Conservation (phyloP, 108 stramenopile genomes). For the Cyclotella sp. region DNA sequence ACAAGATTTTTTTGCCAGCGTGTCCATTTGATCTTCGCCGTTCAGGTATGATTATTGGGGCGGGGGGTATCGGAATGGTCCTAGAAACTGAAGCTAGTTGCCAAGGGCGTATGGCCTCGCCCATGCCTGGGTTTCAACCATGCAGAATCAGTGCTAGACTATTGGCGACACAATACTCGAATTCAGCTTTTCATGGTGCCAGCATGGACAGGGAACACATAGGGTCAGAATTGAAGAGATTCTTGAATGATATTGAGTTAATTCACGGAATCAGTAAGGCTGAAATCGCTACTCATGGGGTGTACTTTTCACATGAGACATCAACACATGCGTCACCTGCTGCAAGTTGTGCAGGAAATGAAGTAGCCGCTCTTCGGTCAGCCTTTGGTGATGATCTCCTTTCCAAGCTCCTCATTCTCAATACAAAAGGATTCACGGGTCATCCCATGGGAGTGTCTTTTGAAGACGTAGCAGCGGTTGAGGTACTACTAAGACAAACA, state of each 20-base stretch:
- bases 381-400: conserved; percentile 93
- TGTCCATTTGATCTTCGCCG: conserved; percentile 93
- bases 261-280: conserved; percentile 90
- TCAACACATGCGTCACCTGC: conserved; percentile 92
- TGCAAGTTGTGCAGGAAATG: conserved; percentile 94
- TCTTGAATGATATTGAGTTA: conserved; percentile 87
- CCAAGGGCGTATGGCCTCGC: conserved; percentile 60
- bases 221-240: conserved; percentile 88
- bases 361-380: conserved; percentile 86
- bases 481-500: conserved; percentile 82
- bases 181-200: conserved; percentile 96
- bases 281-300: conserved; percentile 92
- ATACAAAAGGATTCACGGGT: conserved; percentile 96
- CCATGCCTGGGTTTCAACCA: conserved; percentile 52
- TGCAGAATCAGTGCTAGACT: conserved; percentile 84
- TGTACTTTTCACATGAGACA: conserved; percentile 98
- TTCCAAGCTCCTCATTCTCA: conserved; percentile 86
- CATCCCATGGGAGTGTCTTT: conserved; percentile 98
- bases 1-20: conserved; percentile 37
- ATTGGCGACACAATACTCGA: conserved; percentile 92
- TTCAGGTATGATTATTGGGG: conserved; percentile 94
- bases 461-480: conserved; percentile 95
- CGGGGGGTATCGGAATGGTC: conserved; percentile 94
- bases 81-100: conserved; percentile 87
- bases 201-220: conserved; percentile 95